phyloP scores from a whole-genome alignment of 352 stramenopile species.

The Elongisporangium senticosum region DNA sequence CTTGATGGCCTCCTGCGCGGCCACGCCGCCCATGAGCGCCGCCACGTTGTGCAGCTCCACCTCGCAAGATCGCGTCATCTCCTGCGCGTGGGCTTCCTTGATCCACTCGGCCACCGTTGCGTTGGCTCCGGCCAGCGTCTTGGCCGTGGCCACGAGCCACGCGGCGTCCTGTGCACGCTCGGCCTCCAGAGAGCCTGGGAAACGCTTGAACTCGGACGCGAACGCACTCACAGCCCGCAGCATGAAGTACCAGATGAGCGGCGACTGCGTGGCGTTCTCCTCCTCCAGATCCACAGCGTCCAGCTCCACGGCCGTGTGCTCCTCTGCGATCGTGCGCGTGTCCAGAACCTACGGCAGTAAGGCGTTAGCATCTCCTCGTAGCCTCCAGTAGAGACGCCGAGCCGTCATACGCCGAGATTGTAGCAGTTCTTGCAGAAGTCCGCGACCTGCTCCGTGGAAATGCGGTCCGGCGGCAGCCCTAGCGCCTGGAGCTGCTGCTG shows the following conservation, averaged over 20 bases:
- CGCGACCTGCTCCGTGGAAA: conserved; percentile 62
- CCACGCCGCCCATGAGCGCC: conserved; percentile 94
- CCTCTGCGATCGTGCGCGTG: conserved; percentile 80
- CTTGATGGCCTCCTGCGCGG: conserved; percentile 97
- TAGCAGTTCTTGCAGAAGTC: conserved; percentile 93
- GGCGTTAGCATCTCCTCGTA: background rate
- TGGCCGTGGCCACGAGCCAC: conserved; percentile 54
- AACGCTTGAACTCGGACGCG: conserved; percentile 50
- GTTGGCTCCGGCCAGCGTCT: conserved; percentile 17
- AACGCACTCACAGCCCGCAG: conserved; percentile 76
- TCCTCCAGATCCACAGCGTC: conserved; percentile 68
- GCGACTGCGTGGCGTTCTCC: conserved; percentile 84
- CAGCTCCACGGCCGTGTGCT: conserved; percentile 69
- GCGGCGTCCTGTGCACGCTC: conserved; percentile 46
- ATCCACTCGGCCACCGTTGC: conserved; percentile 42
- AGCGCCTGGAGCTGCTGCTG: conserved; percentile 19
- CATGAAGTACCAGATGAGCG: conserved; percentile 94
- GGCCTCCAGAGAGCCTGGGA: conserved; percentile 72
- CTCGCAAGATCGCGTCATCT: conserved; percentile 91
- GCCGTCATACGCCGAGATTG: conserved; percentile 61
- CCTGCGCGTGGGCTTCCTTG: conserved; percentile 70
- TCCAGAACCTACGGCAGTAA: conserved; percentile 41
- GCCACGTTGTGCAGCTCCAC: conserved; percentile 93
- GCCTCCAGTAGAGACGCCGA: background rate
- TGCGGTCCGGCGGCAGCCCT: conserved; percentile 23